Percentiles rank a stretch among this genome's conserved stretches.
These are phyloP conservation scores for Aspergillus ochraceoroseus DNA, from an alignment of 2,329 filamentous ascomycete species.

Conservation along the genomic window DNA sequence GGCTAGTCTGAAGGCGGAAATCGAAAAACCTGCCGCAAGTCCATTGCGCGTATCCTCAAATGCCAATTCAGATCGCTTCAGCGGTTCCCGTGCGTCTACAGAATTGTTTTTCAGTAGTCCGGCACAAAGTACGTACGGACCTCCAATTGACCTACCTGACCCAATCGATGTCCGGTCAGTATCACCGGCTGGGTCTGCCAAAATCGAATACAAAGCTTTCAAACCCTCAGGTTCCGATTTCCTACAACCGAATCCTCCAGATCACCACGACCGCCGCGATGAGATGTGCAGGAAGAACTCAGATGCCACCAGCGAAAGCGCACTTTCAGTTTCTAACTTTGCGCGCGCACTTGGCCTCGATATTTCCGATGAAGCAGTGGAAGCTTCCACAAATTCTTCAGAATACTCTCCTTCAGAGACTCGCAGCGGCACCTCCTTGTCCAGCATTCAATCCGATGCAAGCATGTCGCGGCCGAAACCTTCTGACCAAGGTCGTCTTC, in stretches of 20 bases:
- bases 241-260: constrained; percentile 21
- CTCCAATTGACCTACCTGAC: constrained; percentile 22
- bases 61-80: constrained; percentile 20
- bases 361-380: constrained; percentile 61
- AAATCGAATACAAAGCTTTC: constrained; percentile 22
- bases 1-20: constrained; percentile 4
- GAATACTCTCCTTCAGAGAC: constrained; percentile 57
- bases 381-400: constrained; percentile 62
- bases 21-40: constrained; percentile 9
- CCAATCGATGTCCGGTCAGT: constrained; percentile 19
- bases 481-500: constrained; percentile 42
- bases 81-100: constrained; percentile 20
- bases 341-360: constrained; percentile 42
- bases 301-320: constrained; percentile 30
- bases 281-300: constrained; percentile 24
- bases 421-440: constrained; percentile 59
- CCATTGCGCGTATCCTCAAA: constrained; percentile 20
- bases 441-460: constrained; percentile 50
- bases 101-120: constrained; percentile 24
- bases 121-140: constrained; percentile 15
- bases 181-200: constrained; percentile 13
- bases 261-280: constrained; percentile 4
- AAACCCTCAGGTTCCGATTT: constrained; percentile 16
- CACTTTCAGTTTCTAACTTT: constrained; percentile 38
- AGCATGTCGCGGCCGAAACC: constrained; percentile 31